Base-by-base conservation (phyloP, 805 yeast species). In the Candida tallmaniae region DNA sequence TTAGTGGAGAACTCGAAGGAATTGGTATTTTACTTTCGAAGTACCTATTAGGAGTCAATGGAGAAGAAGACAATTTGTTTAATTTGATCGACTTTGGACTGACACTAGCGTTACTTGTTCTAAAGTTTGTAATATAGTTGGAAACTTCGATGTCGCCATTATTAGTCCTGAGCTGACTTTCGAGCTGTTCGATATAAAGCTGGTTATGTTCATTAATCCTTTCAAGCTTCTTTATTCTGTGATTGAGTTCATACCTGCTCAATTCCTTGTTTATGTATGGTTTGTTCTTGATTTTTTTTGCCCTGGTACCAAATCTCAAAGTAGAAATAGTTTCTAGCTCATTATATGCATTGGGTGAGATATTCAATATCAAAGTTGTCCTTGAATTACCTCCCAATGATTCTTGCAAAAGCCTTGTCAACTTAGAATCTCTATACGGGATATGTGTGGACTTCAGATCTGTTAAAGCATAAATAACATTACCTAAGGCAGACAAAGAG, bases 351-450 rank as follows among this genome's bases (percentile, higher is more conserved):
- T 94, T 94, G 0, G 96, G 94, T 6, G 94, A 84, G 2, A 88
- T 72, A 0, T 95, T 88, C 1, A 96, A 95, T 17, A 88, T 83
- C 36, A 88, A 68, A 21, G 89, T 80, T 0, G 97, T 88, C 50
- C 84, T 83, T 0, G 96, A 87, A 36, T 78, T 71, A 2, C 96
- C 96, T 2, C 97, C 97, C 3, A 89, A 64, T 0, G 89, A 81
- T 48, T 83, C 93, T 48, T 84, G 89, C 25, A 84, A 58, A 18
- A 84, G 59, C 35, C 87, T 62, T 0, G 94, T 84, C 35, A 84
- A 66, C 52, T 83, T 84, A 1, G 90, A 83, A 50, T 84, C 93
- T 47, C 94, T 60, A 52, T 87, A 88, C 0, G 97, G 97, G 20
- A 90, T 76, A 54, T 86, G 95, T 3, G 74, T 65, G 2, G 79